Percentiles rank a stretch among this genome's conserved stretches.
Evolutionary conservation across 495 filamentous ascomycete species (phyloP).

Genomic region (Talaromyces nanjingensis): DNA sequence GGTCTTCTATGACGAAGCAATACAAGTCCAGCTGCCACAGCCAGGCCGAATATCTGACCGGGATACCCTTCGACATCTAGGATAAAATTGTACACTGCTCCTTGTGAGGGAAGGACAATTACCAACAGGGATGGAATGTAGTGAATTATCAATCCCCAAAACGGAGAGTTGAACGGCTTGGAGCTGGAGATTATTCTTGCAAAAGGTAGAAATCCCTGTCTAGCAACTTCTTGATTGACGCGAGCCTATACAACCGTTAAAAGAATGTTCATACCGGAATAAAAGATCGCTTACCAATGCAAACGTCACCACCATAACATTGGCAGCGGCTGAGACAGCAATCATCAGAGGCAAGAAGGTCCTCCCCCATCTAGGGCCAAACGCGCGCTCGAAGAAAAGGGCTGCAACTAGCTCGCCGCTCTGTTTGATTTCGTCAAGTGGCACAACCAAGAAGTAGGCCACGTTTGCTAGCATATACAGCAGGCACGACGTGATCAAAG

Average conservation of each 20-base stretch:
- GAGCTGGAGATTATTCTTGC: conserved; percentile 55
- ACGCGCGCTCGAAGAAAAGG: conserved; percentile 59
- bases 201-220: conserved; percentile 64
- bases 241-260: conserved; percentile 42
- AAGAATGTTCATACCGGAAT: not conserved
- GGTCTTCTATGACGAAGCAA: conserved; percentile 55
- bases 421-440: conserved; percentile 59
- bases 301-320: conserved; percentile 75
- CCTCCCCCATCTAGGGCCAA: conserved; percentile 51
- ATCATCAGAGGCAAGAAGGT: conserved; percentile 56
- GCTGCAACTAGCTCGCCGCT: conserved; percentile 63
- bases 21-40: conserved; percentile 52
- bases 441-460: conserved; percentile 62
- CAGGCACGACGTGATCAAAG: conserved; percentile 51
- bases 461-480: conserved; percentile 65
- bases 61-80: conserved; percentile 68
- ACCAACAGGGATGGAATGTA: conserved; percentile 62
- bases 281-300: conserved; percentile 37
- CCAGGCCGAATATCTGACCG: conserved; percentile 52
- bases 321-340: conserved; percentile 60
- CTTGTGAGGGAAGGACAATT: conserved; percentile 54
- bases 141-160: conserved; percentile 61
- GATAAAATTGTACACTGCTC: conserved; percentile 68
- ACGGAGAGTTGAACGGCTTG: conserved; percentile 58
- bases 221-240: conserved; percentile 61